Evolutionary conservation across 1,284 basidiomycete species (phyloP).

Genomic region (Grifola frondosa): DNA sequence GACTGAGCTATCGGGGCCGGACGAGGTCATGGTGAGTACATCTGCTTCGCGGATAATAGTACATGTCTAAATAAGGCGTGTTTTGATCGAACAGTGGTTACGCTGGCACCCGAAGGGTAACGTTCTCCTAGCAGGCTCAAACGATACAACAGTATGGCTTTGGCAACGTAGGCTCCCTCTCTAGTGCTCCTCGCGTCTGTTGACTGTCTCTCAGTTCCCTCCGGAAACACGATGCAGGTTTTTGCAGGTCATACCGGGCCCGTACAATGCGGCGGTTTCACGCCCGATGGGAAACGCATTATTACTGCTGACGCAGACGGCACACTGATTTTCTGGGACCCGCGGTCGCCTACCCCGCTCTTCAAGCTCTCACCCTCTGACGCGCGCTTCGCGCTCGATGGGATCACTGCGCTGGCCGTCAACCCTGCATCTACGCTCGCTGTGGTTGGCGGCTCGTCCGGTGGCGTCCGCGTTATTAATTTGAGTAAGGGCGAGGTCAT

Average conservation of each 20-base stretch:
- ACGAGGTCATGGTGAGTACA: conserved; percentile 87
- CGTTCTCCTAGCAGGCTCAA: conserved; percentile 88
- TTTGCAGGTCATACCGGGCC: conserved; percentile 89
- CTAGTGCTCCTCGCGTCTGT: conserved; percentile 1
- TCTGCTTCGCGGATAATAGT: not conserved
- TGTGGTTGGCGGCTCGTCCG: conserved; percentile 84
- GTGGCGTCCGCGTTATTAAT: conserved; percentile 83
- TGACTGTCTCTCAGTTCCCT: conserved; percentile 66
- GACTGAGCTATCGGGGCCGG: conserved; percentile 88
- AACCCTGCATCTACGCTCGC: conserved; percentile 85
- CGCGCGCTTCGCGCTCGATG: conserved; percentile 74
- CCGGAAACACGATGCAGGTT: conserved; percentile 93
- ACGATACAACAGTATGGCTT: conserved; percentile 96
- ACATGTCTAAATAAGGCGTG: not conserved
- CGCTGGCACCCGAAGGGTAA: conserved; percentile 95
- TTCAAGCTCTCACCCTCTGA: conserved; percentile 79
- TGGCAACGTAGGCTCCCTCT: conserved; percentile 78
- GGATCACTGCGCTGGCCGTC: conserved; percentile 85
- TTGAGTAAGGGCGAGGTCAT: conserved; percentile 86
- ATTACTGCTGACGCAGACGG: conserved; percentile 87
- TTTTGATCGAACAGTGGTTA: conserved; percentile 64
- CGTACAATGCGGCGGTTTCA: conserved; percentile 89
- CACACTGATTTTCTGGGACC: conserved; percentile 90
- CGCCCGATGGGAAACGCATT: conserved; percentile 89
- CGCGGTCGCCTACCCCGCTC: conserved; percentile 72